Conservation (phyloP, 179 eudicot genomes). For the Beta corolliflora region DNA sequence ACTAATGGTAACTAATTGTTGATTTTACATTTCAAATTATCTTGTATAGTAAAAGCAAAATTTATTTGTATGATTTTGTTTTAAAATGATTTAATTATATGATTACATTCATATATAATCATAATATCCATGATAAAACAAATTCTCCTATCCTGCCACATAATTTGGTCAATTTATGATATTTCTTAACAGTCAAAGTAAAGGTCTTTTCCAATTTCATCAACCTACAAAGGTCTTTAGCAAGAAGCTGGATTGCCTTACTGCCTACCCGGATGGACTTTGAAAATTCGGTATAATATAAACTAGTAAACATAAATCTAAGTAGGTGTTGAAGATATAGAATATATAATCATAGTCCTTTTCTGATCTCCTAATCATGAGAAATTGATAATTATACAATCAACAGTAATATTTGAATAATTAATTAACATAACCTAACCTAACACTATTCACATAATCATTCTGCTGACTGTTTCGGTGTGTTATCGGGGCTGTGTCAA, state of each 20-base stretch:
- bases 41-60: too few species aligned
- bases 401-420: not conserved
- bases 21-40: too few species aligned
- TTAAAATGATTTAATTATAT: too few species aligned
- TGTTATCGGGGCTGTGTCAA: slow-evolving; percentile 4
- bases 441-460: not conserved
- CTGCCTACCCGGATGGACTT: slow-evolving; percentile 29
- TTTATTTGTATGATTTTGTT: too few species aligned
- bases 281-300: not conserved
- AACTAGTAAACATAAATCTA: not conserved
- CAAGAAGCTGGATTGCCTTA: not conserved
- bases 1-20: too few species aligned
- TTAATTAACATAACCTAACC: not conserved
- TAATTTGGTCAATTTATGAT: not conserved
- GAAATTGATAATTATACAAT: slow-evolving; percentile 8
- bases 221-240: slow-evolving; percentile 17
- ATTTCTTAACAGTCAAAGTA: not conserved
- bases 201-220: slow-evolving; percentile 17
- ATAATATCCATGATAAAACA: not conserved
- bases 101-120: not conserved
- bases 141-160: not conserved
- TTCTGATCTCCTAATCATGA: slow-evolving; percentile 24
- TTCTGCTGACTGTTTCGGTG: slow-evolving; percentile 13
- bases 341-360: slow-evolving; percentile 1
- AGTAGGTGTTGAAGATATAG: not conserved